These are phyloP conservation scores for Cynara cardunculus DNA, from an alignment of 129 eudicot species.

Conservation along the genomic window DNA sequence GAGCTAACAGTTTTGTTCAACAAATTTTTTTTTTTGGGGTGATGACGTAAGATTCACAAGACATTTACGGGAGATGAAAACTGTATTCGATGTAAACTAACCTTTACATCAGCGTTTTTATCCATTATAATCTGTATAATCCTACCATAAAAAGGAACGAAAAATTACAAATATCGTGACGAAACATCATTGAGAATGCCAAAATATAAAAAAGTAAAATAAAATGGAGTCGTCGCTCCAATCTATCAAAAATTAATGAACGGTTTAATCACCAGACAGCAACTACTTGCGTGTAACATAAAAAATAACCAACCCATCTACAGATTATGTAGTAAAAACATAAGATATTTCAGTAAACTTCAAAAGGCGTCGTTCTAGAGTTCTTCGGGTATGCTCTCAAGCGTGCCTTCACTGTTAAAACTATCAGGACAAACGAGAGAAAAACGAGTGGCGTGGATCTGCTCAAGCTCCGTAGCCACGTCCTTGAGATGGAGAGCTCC, in stretches of 20 bases:
- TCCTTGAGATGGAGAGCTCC: constrained; percentile 24
- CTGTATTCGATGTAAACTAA: too few species aligned
- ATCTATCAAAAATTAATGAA: background rate
- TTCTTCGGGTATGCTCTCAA: constrained; percentile 23
- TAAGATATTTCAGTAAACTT: background rate
- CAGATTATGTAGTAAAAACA: background rate
- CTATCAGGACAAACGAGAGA: background rate
- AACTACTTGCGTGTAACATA: background rate
- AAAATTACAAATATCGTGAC: too few species aligned
- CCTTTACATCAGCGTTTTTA: too few species aligned
- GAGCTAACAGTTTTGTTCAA: too few species aligned
- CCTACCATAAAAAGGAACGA: too few species aligned
- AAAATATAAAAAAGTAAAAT: background rate
- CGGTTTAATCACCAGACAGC: background rate
- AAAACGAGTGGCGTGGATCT: constrained; percentile 18
- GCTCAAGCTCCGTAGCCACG: constrained; percentile 13
- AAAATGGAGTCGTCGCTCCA: background rate
- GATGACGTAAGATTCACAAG: too few species aligned
- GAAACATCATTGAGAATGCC: background rate
- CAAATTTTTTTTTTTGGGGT: too few species aligned
- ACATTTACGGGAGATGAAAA: too few species aligned
- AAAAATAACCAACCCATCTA: background rate
- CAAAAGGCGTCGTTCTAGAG: background rate
- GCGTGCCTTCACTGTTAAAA: background rate
- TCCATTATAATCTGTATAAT: too few species aligned